Evolutionary conservation across 1,284 basidiomycete species (phyloP), one percentile per base, ranked within the genome.

Genomic region (Tausonia pullulans): DNA sequence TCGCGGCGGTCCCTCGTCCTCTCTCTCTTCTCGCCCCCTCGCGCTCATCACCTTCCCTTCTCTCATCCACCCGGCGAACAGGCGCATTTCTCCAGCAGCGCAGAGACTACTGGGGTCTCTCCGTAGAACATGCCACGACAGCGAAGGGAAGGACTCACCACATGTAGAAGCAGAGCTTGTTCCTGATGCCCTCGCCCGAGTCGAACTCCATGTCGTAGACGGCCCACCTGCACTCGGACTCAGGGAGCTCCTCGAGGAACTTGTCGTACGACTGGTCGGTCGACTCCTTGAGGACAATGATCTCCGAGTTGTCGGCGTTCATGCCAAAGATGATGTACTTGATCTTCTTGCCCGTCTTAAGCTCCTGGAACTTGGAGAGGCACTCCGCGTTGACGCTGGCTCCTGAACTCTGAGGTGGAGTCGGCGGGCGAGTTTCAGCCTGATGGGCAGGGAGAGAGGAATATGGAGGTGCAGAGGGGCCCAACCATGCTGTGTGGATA

Each of bases 121-220:
- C 16, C 54, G 66, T 51, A 61, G 16, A 51, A 9, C 43, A 40
- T 16, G 58, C 10, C 63, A 27, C 13, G 50, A 40, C 10, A 16
- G 6, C n/a, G 14, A 56, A 64, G 64, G n/a, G 50, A 53, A 59
- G 52, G 14, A 78, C 81, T 73, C 69, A 83, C 83, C 95, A 98
- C 66, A 85, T 83, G 77, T 84, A 76, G 76, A 98, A 97, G 72
- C 81, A 80, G 70, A 98, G 82, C 82, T 97, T 98, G 83, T 88
- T 95, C 76, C 94, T 83, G 78, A 83, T 87, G 67, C 88, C 89
- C 68, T 80, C 81, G 60, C 81, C 90, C 16, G 81, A 89, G 79
- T 88, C 83, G 74, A 82, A 98, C 74, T 90, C 86, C 69, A 95
- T 87, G 77, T 98, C 94, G 77, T 93, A 97, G 57, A 98, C 83